Evolutionary conservation across 1,284 basidiomycete species (phyloP), one percentile per base, ranked within the genome.

Genomic region (Ustilago loliicola): DNA sequence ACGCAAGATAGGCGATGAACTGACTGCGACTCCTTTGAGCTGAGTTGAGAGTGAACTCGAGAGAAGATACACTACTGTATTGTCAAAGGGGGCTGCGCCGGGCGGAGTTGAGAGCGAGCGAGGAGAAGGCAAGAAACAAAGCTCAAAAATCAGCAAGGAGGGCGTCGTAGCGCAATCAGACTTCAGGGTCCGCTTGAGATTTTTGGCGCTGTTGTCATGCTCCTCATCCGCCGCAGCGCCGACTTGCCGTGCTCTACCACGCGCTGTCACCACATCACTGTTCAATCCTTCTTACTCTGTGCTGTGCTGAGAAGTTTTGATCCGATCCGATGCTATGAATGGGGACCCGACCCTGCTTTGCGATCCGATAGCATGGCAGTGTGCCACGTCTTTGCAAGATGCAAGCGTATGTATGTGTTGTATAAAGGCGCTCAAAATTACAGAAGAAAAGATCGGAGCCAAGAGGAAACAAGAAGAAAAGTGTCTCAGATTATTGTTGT

Each of bases 121-220:
- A 50, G 48, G 48, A 50, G 48, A 1, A 45, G 42, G 42, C 19
- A 21, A 21, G 21, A 45, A 45, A 21, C 7, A 21, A 3, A 45
- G 42, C n/a, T 45, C 7, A 17, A 38, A 21, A 45, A 45, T n/a
- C 42, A 45, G 21, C 42, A 23, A 45, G 42, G 42, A 50, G 48
- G 23, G 48, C 48, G 25, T 19, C 45, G 45, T 15, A 34, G 11
- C 32, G 32, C 5, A 7, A 34, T 11, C 32, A 34, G 32, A 34
- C 23, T 48, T 48, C 45, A 48, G 45, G 45, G 45, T 48, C 21
- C 45, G 23, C 45, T 23, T 40, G 38, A 40, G 38, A 15, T 40
- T 40, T 40, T n/a, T 19, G 38, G 17, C 15, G 38, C 19, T 36
- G 38, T 40, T 40, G 38, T 40, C 38, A 40, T 40, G 38, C 38